Percentiles rank a stretch among this genome's conserved stretches.
Conservation (phyloP, 768 basidiomycete species). For the Phlebiopsis flavidoalba region DNA sequence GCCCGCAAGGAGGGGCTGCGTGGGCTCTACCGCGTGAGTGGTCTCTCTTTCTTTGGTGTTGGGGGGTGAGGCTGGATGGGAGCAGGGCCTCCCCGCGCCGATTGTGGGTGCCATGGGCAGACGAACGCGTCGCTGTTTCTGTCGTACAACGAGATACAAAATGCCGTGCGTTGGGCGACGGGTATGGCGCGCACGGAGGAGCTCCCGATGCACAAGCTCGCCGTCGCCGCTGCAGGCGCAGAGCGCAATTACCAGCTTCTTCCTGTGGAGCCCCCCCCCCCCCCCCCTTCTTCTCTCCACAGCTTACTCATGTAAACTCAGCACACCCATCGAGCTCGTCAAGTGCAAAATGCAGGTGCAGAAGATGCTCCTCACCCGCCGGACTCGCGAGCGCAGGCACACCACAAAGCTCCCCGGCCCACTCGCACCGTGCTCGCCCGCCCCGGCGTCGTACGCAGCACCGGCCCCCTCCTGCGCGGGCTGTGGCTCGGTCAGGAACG, state of each 20-base stretch:
- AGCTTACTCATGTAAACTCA: constrained; percentile 22
- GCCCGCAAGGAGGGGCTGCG: constrained; percentile 75
- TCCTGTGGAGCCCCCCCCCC: constrained; percentile 50
- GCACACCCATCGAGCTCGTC: constrained; percentile 90
- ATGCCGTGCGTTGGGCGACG: constrained; percentile 42
- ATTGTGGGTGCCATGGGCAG: constrained; percentile 88
- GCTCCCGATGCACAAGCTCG: constrained; percentile 64
- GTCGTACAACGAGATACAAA: constrained; percentile 75
- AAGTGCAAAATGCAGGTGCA: constrained; percentile 99
- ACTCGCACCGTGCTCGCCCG: constrained; percentile 57
- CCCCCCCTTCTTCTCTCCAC: not conserved
- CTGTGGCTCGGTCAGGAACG: constrained; percentile 97
- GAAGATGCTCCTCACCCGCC: constrained; percentile 62
- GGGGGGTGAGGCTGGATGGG: not conserved
- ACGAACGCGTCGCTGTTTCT: constrained; percentile 89
- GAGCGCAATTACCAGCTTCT: constrained; percentile 82
- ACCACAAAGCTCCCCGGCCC: constrained; percentile 58
- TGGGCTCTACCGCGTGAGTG: constrained; percentile 81
- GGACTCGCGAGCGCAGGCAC: constrained; percentile 11
- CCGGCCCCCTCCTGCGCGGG: constrained; percentile 76
- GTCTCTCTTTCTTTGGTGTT: not conserved
- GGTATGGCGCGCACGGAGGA: constrained; percentile 31
- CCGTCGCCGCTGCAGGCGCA: constrained; percentile 80
- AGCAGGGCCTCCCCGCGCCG: constrained; percentile 81
- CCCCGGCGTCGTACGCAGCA: constrained; percentile 53